Evolutionary conservation across 257 asterid species (phyloP), one percentile per base, ranked within the genome.

Genomic region (Galeopsis tetrahit): DNA sequence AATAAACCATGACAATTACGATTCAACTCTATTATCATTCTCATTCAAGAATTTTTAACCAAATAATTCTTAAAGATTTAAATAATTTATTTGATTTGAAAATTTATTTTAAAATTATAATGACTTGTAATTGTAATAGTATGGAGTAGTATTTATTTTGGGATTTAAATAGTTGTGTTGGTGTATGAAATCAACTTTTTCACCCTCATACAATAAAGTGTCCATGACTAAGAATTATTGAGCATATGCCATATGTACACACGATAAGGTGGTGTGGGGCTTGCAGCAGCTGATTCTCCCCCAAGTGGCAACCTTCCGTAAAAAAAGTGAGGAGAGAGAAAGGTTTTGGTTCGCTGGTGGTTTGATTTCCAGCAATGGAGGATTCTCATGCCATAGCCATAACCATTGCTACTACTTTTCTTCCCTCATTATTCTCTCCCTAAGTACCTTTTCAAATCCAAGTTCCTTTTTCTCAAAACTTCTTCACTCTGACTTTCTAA

Each of bases 341-440:
- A 67, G 66, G 55, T 72, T 70, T 72, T 73, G 75, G 84, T 73
- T 74, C 63, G 51, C 72, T 84, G 82, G 75, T 69, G 56, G 79
- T 66, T 77, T 71, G 78, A 76, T 77, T 83, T 82, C 87, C 91
- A 78, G 86, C 91, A 72, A 88, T 79, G 90, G 84, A 80, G 90
- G 84, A 80, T 64, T 82, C 81, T 81, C 88, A 85, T 86, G 85
- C 89, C 78, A 78, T 76, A 75, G 71, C 83, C 79, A 80, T 76
- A n/a, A n/a, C n/a, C n/a, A n/a, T n/a, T n/a, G n/a, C n/a, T 72
- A 68, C 70, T 61, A 75, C 84, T 79, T 85, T 81, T 77, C 65
- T 52, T 68, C 84, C 75, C 68, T 66, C 85, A 82, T 78, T 74
- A 82, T 60, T 80, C 72, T 48, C 72, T 48, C 64, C 79, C 82